Percentiles rank a stretch among this genome's conserved stretches.
These are phyloP conservation scores for Microcera coccophila DNA, from an alignment of 2,329 filamentous ascomycete genomes.

Conservation along the genomic window DNA sequence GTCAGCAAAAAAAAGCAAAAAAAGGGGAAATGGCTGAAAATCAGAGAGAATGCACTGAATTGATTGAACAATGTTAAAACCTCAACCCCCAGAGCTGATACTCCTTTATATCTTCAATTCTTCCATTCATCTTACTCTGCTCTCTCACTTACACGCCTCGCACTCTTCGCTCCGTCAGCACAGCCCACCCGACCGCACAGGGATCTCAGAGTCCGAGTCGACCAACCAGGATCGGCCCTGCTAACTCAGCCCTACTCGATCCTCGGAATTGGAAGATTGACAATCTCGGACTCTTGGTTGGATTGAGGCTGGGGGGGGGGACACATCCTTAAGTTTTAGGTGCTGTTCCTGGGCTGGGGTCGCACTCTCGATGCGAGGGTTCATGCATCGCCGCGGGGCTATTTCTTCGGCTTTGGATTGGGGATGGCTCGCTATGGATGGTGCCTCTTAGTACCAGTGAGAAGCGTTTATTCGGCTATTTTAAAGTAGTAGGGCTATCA, in stretches of 20 bases:
- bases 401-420: too few species aligned
- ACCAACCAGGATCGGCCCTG: slow-evolving; percentile 5
- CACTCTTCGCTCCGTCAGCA: neutral
- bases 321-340: too few species aligned
- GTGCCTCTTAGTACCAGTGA: too few species aligned
- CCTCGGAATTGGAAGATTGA: neutral
- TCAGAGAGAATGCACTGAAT: neutral
- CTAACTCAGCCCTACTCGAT: neutral
- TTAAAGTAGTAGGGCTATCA: too few species aligned
- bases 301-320: too few species aligned
- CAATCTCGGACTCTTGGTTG: neutral
- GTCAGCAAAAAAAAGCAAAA: neutral
- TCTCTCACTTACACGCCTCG: neutral
- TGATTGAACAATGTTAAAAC: neutral
- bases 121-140: neutral
- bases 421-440: too few species aligned
- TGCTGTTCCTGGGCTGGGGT: too few species aligned
- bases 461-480: too few species aligned
- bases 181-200: neutral
- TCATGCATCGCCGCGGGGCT: too few species aligned
- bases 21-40: neutral
- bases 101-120: too few species aligned
- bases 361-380: too few species aligned
- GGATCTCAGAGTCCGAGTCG: slow-evolving; percentile 5
- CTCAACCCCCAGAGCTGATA: neutral